phyloP scores from a whole-genome alignment of 2,329 filamentous ascomycete species.

The Curvularia sp. region DNA sequence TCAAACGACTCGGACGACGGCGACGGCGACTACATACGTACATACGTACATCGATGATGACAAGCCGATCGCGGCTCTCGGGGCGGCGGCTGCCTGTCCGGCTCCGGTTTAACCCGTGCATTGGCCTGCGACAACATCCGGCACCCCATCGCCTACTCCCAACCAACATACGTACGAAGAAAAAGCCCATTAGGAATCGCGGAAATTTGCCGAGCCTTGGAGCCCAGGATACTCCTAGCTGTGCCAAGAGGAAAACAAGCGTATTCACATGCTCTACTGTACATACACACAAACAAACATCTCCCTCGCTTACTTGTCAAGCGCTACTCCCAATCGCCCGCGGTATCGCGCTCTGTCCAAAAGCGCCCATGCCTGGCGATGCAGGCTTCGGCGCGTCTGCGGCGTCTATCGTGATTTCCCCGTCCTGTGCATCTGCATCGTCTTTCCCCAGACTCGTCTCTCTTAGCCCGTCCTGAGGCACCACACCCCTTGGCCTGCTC shows the following conservation, averaged over 20 bases:
- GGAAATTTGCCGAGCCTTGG: too few species aligned
- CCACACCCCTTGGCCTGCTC: slow-evolving; percentile 13
- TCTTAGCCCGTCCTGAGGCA: slow-evolving; percentile 15
- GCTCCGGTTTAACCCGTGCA: slow-evolving; percentile 17
- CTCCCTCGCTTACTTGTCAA: slow-evolving; percentile 1
- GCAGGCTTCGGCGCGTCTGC: slow-evolving; percentile 18
- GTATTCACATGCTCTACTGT: neutral
- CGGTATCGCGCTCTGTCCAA: slow-evolving; percentile 21
- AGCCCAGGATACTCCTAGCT: too few species aligned
- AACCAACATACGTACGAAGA: neutral
- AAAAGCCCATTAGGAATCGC: neutral
- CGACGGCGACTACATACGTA: slow-evolving; percentile 12
- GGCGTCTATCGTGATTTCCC: slow-evolving; percentile 17
- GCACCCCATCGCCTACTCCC: slow-evolving; percentile 9
- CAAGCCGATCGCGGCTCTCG: slow-evolving; percentile 13
- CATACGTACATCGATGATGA: slow-evolving; percentile 9
- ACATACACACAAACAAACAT: neutral
- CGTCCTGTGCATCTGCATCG: neutral
- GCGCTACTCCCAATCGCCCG: slow-evolving; percentile 26
- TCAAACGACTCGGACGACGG: neutral
- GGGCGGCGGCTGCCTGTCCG: slow-evolving; percentile 11
- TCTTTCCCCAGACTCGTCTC: slow-evolving; percentile 19
- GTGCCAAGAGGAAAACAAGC: neutral
- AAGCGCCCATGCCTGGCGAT: slow-evolving; percentile 13
- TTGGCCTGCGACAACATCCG: neutral